phyloP scores from a whole-genome alignment of 1,284 basidiomycete genomes.

The Ganoderma sinense region DNA sequence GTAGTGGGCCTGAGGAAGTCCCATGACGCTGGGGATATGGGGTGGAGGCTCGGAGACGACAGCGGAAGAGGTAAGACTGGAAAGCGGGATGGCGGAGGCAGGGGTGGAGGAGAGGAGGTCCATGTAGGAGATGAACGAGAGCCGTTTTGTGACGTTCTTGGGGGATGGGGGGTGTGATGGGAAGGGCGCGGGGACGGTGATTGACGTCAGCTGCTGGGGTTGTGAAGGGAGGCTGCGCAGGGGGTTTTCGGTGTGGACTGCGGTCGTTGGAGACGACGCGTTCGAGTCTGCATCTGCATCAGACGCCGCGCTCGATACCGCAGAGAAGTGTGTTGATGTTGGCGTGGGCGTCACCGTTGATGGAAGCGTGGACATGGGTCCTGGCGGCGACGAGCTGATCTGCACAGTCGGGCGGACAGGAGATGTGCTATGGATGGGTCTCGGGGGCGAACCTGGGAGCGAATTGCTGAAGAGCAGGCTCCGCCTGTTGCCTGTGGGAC shows the following conservation, averaged over 20 bases:
- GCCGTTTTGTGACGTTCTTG: slow-evolving; percentile 61
- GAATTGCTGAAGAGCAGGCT: slow-evolving; percentile 41
- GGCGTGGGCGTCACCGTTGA: slow-evolving; percentile 49
- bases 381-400: slow-evolving; percentile 20
- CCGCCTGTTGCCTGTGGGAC: slow-evolving; percentile 46
- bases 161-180: slow-evolving; percentile 65
- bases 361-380: slow-evolving; percentile 18
- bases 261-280: slow-evolving; percentile 49
- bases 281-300: slow-evolving; percentile 39
- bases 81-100: slow-evolving; percentile 71
- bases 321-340: slow-evolving; percentile 57
- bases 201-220: slow-evolving; percentile 42
- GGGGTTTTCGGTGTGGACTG: slow-evolving; percentile 47
- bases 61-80: slow-evolving; percentile 70
- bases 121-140: slow-evolving; percentile 87
- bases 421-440: slow-evolving; percentile 29
- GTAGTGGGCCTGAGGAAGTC: slow-evolving; percentile 45
- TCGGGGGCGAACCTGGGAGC: slow-evolving; percentile 32
- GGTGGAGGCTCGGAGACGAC: slow-evolving; percentile 63
- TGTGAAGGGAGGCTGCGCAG: slow-evolving; percentile 36
- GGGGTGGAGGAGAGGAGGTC: slow-evolving; percentile 84
- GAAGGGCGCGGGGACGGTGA: slow-evolving; percentile 43
- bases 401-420: slow-evolving; percentile 36
- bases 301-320: slow-evolving; percentile 32
- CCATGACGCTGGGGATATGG: slow-evolving; percentile 67